Conservation (phyloP, 2,329 filamentous ascomycete genomes). For the Alternaria metachromatica region DNA sequence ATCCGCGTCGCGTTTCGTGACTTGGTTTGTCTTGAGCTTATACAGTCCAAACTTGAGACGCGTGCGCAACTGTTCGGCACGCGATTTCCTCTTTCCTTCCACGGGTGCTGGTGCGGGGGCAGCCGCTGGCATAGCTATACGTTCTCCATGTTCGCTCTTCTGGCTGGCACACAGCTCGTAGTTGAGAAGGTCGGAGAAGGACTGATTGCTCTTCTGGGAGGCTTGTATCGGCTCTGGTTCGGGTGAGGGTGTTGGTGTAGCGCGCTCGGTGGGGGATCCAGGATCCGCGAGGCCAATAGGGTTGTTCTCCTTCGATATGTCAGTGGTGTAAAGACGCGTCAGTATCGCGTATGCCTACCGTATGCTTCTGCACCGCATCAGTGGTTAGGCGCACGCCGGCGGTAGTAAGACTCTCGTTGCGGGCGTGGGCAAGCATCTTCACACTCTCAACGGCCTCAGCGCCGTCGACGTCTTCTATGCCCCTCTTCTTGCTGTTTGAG, state of each 20-base stretch:
- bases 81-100: slow-evolving; percentile 51
- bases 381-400: slow-evolving; percentile 29
- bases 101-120: slow-evolving; percentile 13
- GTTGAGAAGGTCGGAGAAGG: slow-evolving; percentile 58
- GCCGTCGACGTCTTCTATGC: slow-evolving; percentile 46
- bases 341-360: slow-evolving; percentile 25
- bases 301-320: slow-evolving; percentile 33
- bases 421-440: slow-evolving; percentile 35
- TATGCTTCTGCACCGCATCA: slow-evolving; percentile 34
- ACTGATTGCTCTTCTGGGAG: slow-evolving; percentile 47
- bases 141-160: slow-evolving; percentile 31
- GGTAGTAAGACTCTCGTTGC: slow-evolving; percentile 21
- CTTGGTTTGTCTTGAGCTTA: slow-evolving; percentile 77
- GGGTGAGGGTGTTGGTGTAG: slow-evolving; percentile 35
- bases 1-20: slow-evolving; percentile 66
- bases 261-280: slow-evolving; percentile 45
- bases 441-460: slow-evolving; percentile 33
- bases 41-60: slow-evolving; percentile 76
- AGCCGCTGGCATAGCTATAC: slow-evolving; percentile 8
- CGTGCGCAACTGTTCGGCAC: slow-evolving; percentile 70
- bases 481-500: slow-evolving; percentile 42
- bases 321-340: slow-evolving; percentile 28
- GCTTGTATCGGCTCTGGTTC: slow-evolving; percentile 22
- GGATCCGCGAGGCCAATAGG: slow-evolving; percentile 34
- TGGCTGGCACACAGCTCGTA: slow-evolving; percentile 55